Evolutionary conservation across 2,329 filamentous ascomycete species (phyloP).

Genomic region (Cephalotrichum gorgonifer): DNA sequence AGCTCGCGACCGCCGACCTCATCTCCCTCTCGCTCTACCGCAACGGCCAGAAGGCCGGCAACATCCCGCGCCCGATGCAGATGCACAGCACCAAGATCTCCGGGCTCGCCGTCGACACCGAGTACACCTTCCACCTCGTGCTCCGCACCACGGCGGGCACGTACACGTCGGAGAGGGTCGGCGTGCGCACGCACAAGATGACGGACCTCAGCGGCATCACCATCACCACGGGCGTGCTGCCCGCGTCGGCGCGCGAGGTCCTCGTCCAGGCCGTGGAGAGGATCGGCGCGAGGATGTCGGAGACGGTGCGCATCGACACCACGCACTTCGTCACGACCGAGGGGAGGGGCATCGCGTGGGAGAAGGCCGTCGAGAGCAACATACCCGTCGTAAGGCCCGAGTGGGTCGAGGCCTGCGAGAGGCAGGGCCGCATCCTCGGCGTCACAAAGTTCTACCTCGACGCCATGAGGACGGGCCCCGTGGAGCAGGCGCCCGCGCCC

Average conservation of each 20-base stretch:
- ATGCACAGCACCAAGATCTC: slow-evolving; percentile 96
- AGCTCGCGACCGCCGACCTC: slow-evolving; percentile 84
- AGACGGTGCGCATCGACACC: slow-evolving; percentile 87
- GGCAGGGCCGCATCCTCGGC: slow-evolving; percentile 82
- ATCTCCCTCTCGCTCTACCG: slow-evolving; percentile 84
- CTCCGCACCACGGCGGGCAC: slow-evolving; percentile 85
- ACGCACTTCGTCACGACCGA: slow-evolving; percentile 98
- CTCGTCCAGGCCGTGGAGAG: slow-evolving; percentile 68
- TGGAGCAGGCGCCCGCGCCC: slow-evolving; percentile 24
- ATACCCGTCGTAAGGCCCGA: slow-evolving; percentile 94
- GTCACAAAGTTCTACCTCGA: slow-evolving; percentile 95
- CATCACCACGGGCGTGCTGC: slow-evolving; percentile 81
- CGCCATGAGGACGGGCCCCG: slow-evolving; percentile 45
- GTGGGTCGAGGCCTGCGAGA: slow-evolving; percentile 95
- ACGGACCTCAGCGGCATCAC: slow-evolving; percentile 93
- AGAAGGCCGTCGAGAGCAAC: slow-evolving; percentile 95
- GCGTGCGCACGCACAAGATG: slow-evolving; percentile 94
- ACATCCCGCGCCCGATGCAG: slow-evolving; percentile 76
- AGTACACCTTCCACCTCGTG: slow-evolving; percentile 90
- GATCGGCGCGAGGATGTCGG: slow-evolving; percentile 86
- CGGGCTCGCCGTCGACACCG: slow-evolving; percentile 89
- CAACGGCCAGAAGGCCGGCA: slow-evolving; percentile 93
- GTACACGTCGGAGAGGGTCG: slow-evolving; percentile 71
- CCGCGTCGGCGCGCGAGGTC: slow-evolving; percentile 59
- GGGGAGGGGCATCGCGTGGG: slow-evolving; percentile 80